Evolutionary conservation across 1,284 basidiomycete species (phyloP).

Genomic region (Ceratobasidium sp.): DNA sequence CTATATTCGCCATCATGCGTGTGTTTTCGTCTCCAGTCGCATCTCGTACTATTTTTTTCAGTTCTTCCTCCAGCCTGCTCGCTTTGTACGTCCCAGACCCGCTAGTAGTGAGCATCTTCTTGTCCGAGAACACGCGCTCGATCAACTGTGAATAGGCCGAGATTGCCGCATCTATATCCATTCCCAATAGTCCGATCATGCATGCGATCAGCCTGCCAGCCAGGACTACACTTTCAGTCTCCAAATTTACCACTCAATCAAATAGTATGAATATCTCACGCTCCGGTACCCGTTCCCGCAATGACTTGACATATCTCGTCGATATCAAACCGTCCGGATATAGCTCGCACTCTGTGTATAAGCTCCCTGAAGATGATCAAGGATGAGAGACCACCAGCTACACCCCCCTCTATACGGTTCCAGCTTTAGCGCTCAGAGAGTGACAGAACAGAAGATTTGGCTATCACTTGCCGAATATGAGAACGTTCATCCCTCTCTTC

Average conservation of each 20-base stretch:
- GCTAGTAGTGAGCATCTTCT: not conserved
- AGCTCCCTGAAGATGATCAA: not conserved
- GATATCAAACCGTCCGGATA: not conserved
- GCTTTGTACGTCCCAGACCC: not conserved
- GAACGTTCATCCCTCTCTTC: not conserved
- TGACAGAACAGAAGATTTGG: not conserved
- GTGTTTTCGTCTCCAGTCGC: not conserved
- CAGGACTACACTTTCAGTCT: too few relatives aligned
- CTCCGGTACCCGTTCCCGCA: slow-evolving; percentile 19
- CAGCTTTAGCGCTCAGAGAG: too few relatives aligned
- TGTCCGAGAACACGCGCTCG: not conserved
- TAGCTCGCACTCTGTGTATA: not conserved
- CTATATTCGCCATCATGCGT: not conserved
- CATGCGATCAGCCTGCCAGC: slow-evolving; percentile 9
- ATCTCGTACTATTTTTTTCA: slow-evolving; percentile 7
- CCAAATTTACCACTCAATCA: too few relatives aligned
- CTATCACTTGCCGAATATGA: not conserved
- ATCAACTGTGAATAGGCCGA: not conserved
- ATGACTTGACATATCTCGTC: slow-evolving; percentile 20
- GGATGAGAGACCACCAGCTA: not conserved
- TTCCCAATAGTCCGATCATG: slow-evolving; percentile 6
- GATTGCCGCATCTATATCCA: slow-evolving; percentile 2
- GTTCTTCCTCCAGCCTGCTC: slow-evolving; percentile 15
- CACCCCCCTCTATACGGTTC: not conserved
- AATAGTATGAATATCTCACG: too few relatives aligned